Percentiles rank a stretch among this genome's conserved stretches.
phyloP scores from a whole-genome alignment of 1,284 basidiomycete genomes.

The Naganishia albida region DNA sequence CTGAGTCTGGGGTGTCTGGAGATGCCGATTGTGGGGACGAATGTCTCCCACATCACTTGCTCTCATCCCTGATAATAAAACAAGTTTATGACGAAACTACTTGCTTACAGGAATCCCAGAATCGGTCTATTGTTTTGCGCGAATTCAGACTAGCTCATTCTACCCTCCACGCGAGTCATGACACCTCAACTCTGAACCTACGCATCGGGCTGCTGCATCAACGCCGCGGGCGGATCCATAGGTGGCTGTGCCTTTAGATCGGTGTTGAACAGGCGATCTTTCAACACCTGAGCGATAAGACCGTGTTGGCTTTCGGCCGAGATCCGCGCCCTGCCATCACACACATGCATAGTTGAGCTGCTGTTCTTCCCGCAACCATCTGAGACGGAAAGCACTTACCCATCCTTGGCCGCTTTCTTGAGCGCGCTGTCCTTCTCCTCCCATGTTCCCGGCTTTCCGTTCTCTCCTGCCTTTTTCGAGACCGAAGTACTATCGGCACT shows the following conservation, averaged over 20 bases:
- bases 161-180: background rate
- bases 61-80: no score
- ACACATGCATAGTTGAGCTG: background rate
- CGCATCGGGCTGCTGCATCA: slow-evolving; percentile 27
- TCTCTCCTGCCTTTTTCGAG: slow-evolving; percentile 34
- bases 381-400: slow-evolving; percentile 58
- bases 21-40: no score
- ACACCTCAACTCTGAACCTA: background rate
- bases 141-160: no score
- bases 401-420: slow-evolving; percentile 77
- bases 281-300: slow-evolving; percentile 82
- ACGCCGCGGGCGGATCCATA: slow-evolving; percentile 11
- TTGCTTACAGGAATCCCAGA: no score
- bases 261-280: slow-evolving; percentile 61
- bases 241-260: slow-evolving; percentile 33
- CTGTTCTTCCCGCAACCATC: background rate
- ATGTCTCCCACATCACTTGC: no score
- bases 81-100: no score
- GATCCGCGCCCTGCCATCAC: slow-evolving; percentile 68
- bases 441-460: slow-evolving; percentile 31
- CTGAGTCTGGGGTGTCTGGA: no score
- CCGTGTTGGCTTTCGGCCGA: slow-evolving; percentile 87
- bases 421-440: slow-evolving; percentile 59
- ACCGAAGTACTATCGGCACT: slow-evolving; percentile 54
- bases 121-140: no score